Evolutionary conservation across 164 flowering plant genomes (phyloP).

Genomic region (Liquidambar formosana): DNA sequence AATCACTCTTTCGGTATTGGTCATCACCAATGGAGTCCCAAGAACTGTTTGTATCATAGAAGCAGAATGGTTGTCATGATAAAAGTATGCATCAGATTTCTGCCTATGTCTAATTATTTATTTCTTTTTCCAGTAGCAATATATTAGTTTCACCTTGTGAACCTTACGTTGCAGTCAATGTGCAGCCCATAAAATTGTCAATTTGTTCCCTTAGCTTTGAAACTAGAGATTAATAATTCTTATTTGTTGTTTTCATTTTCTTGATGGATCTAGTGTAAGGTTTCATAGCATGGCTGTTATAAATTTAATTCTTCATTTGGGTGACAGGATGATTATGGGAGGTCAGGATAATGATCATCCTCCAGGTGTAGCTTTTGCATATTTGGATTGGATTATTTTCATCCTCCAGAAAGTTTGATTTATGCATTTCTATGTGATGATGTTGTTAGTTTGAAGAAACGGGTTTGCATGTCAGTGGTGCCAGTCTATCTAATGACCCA

Average conservation of each 20-base stretch:
- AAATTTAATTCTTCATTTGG: background rate
- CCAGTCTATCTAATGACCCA: too few species aligned
- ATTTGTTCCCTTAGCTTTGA: background rate
- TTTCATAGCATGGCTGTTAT: background rate
- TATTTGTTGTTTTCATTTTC: background rate
- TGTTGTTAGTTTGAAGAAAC: too few species aligned
- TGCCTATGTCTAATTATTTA: background rate
- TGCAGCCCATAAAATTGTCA: background rate
- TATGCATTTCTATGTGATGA: too few species aligned
- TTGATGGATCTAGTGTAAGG: background rate
- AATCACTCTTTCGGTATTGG: slow-evolving; percentile 83
- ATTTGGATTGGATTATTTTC: too few species aligned
- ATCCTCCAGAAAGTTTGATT: too few species aligned
- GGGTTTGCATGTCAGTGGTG: too few species aligned
- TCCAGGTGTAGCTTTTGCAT: too few species aligned
- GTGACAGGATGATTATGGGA: slow-evolving; percentile 1
- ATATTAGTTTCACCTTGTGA: background rate
- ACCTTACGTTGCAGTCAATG: background rate
- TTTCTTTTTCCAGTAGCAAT: background rate
- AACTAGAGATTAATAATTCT: background rate
- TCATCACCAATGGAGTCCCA: slow-evolving; percentile 85
- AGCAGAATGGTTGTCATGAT: background rate
- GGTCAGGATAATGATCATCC: background rate
- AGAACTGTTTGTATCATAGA: slow-evolving; percentile 45
- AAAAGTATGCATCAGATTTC: background rate